Percentiles rank a stretch among this genome's conserved stretches.
Evolutionary conservation across 176 grass and related monocot species (phyloP).

Genomic region (Hordeum marinum): DNA sequence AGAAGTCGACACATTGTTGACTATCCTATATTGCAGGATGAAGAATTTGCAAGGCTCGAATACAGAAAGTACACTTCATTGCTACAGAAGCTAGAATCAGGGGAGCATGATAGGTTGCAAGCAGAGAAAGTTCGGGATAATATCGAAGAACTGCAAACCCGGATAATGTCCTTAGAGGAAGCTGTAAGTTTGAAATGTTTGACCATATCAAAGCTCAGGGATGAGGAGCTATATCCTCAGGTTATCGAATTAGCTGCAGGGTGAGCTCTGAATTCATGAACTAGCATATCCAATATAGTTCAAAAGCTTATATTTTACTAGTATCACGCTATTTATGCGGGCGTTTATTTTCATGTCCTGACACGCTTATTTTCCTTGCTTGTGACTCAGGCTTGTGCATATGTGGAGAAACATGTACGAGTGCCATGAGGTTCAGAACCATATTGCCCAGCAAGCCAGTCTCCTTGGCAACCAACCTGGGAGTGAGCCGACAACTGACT

Average conservation of each 20-base stretch:
- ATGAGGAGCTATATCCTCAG: slow-evolving; percentile 92
- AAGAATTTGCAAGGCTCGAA: slow-evolving; percentile 73
- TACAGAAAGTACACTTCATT: slow-evolving; percentile 52
- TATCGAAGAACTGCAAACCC: slow-evolving; percentile 69
- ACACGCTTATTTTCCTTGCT: slow-evolving; percentile 3
- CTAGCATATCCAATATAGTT: slow-evolving; percentile 14
- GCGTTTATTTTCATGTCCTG: neutral
- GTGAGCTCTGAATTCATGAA: slow-evolving; percentile 44
- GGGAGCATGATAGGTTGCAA: slow-evolving; percentile 67
- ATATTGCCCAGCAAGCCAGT: slow-evolving; percentile 70
- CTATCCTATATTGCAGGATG: slow-evolving; percentile 50
- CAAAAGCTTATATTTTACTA: neutral
- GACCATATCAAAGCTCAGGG: slow-evolving; percentile 81
- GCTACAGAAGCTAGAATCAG: slow-evolving; percentile 72
- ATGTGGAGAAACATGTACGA: slow-evolving; percentile 98
- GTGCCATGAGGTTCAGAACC: slow-evolving; percentile 91
- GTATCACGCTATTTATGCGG: neutral
- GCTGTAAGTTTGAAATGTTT: slow-evolving; percentile 61
- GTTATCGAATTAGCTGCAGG: slow-evolving; percentile 81
- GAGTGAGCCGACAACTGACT: slow-evolving; percentile 78
- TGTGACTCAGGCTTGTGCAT: slow-evolving; percentile 62
- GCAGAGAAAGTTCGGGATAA: slow-evolving; percentile 69
- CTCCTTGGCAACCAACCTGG: slow-evolving; percentile 55
- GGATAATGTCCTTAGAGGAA: slow-evolving; percentile 82
- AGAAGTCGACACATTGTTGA: neutral